Evolutionary conservation across 164 flowering plant species (phyloP).

Genomic region (Piper longum): DNA sequence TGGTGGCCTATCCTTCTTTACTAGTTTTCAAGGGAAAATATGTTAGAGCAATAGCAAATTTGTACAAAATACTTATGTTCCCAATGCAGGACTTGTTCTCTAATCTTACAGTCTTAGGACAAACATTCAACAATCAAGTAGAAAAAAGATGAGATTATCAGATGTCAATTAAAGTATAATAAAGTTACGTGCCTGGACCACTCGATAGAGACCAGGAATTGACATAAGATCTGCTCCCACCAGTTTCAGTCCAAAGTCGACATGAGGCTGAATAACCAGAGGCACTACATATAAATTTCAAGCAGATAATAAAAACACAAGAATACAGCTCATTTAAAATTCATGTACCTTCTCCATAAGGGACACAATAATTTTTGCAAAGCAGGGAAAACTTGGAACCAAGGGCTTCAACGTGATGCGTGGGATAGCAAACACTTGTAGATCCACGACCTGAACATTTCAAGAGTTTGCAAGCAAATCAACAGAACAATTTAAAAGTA

Average conservation of each 20-base stretch:
- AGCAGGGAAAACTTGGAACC: slow-evolving; percentile 90
- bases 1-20: too few species aligned
- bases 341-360: slow-evolving; percentile 83
- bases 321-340: neutral
- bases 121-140: too few species aligned
- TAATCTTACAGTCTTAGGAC: too few species aligned
- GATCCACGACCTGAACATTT: slow-evolving; percentile 60
- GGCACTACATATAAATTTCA: neutral
- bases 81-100: too few species aligned
- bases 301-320: neutral
- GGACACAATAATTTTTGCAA: slow-evolving; percentile 71
- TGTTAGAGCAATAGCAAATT: too few species aligned
- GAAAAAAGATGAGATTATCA: too few species aligned
- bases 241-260: slow-evolving; percentile 88
- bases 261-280: slow-evolving; percentile 63
- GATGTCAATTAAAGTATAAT: neutral
- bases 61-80: too few species aligned
- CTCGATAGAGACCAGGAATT: slow-evolving; percentile 76
- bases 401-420: slow-evolving; percentile 92
- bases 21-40: too few species aligned
- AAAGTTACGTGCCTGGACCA: slow-evolving; percentile 55
- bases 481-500: neutral
- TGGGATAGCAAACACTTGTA: slow-evolving; percentile 89
- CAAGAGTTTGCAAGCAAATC: neutral
- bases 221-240: slow-evolving; percentile 87